Percentiles rank a stretch among this genome's conserved stretches.
Evolutionary conservation across 2,329 filamentous ascomycete genomes (phyloP).

Genomic region (Stenocarpella maydis): DNA sequence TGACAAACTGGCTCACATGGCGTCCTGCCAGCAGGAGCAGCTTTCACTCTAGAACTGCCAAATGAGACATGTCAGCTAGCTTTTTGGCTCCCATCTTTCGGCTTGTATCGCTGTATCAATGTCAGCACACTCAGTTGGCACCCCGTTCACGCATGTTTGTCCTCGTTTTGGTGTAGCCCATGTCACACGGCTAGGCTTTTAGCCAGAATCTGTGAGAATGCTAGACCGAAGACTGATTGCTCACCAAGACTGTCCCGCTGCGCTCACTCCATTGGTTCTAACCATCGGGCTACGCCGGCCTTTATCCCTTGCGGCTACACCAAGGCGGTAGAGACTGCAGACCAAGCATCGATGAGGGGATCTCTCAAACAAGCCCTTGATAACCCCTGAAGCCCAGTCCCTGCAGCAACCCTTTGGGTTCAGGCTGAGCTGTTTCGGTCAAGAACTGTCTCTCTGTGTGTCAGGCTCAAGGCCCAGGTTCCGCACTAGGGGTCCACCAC

Average conservation of each 20-base stretch:
- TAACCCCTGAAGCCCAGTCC: background rate
- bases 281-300: background rate
- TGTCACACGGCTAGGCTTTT: slow-evolving; percentile 6
- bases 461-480: background rate
- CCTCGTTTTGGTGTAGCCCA: background rate
- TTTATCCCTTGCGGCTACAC: slow-evolving; percentile 15
- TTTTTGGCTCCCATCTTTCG: background rate
- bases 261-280: background rate
- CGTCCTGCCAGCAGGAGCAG: background rate
- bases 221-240: background rate
- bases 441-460: slow-evolving; percentile 1
- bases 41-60: background rate
- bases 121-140: background rate
- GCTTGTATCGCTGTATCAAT: background rate
- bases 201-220: background rate
- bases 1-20: slow-evolving; percentile 9
- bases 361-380: background rate
- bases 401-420: background rate
- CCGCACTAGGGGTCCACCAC: background rate
- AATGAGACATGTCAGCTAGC: slow-evolving; percentile 12
- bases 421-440: slow-evolving; percentile 4
- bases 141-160: background rate
- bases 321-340: background rate
- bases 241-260: background rate
- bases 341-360: background rate